Evolutionary conservation across 2,329 filamentous ascomycete genomes (phyloP).

Genomic region (Penicillium hesseltinei): DNA sequence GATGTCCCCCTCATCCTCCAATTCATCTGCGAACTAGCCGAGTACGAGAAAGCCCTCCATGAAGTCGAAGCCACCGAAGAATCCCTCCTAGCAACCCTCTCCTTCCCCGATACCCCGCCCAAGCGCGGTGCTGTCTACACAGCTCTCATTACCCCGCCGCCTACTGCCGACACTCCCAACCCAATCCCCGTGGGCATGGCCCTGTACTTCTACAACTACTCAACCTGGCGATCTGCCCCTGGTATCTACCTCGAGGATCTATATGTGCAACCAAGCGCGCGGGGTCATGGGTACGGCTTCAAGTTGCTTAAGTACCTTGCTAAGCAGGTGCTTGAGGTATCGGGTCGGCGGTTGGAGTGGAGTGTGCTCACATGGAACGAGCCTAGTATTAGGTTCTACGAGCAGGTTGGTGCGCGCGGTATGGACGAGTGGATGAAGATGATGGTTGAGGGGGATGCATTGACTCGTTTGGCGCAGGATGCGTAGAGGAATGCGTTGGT

Average conservation of each 20-base stretch:
- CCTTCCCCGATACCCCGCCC: conserved; percentile 62
- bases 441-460: conserved; percentile 48
- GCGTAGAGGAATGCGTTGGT: background rate
- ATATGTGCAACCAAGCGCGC: conserved; percentile 70
- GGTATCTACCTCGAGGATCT: conserved; percentile 94
- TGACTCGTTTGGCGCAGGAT: conserved; percentile 42
- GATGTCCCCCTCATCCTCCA: conserved; percentile 78
- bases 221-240: conserved; percentile 82
- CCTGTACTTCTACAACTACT: conserved; percentile 93
- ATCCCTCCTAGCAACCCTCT: conserved; percentile 70
- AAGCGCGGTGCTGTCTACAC: conserved; percentile 67
- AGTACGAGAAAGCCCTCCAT: conserved; percentile 77
- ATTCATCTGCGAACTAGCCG: conserved; percentile 80
- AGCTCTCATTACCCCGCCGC: conserved; percentile 61
- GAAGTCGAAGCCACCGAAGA: conserved; percentile 75
- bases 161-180: conserved; percentile 40
- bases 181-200: conserved; percentile 68
- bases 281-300: conserved; percentile 78
- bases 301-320: conserved; percentile 72
- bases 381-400: conserved; percentile 84
- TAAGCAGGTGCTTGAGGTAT: conserved; percentile 70
- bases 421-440: conserved; percentile 53
- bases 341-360: conserved; percentile 81
- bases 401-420: conserved; percentile 44
- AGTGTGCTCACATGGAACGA: conserved; percentile 89